Conservation (phyloP, 164 flowering plant genomes). For the Chimonanthus salicifolius region DNA sequence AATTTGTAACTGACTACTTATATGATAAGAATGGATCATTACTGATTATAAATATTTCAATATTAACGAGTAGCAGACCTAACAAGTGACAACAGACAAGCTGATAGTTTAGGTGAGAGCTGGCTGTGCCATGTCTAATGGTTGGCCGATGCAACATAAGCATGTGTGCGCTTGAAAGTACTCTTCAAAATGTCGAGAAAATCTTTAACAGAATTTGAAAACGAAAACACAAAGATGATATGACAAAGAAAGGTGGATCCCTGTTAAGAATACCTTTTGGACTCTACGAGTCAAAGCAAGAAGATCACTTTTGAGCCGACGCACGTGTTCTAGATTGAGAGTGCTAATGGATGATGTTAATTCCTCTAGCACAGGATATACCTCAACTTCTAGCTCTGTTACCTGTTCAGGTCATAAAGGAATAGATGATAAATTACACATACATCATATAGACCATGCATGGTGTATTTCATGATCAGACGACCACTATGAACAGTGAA, state of each 20-base stretch:
- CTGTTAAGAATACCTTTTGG: constrained; percentile 62
- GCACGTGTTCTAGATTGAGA: constrained; percentile 82
- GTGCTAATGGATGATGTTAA: constrained; percentile 79
- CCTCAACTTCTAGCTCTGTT: constrained; percentile 74
- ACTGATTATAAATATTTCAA: neutral
- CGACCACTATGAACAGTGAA: too few relatives aligned
- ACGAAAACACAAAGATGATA: constrained; percentile 1
- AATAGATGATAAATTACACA: neutral
- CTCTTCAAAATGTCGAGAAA: neutral
- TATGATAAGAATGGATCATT: neutral
- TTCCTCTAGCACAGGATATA: constrained; percentile 89
- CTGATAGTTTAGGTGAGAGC: neutral
- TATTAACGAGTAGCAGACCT: neutral
- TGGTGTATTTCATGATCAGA: neutral
- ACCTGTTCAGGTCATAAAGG: constrained; percentile 33
- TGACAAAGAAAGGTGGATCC: neutral
- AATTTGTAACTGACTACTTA: too few relatives aligned
- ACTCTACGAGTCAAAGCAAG: constrained; percentile 88
- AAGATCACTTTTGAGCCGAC: constrained; percentile 89
- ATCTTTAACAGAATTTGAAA: constrained; percentile 3
- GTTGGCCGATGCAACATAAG: neutral
- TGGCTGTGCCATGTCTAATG: neutral
- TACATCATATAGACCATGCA: neutral
- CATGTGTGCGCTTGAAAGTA: neutral
- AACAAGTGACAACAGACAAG: neutral